Evolutionary conservation across 1,284 basidiomycete species (phyloP).

Genomic region (Puccinia triticina): DNA sequence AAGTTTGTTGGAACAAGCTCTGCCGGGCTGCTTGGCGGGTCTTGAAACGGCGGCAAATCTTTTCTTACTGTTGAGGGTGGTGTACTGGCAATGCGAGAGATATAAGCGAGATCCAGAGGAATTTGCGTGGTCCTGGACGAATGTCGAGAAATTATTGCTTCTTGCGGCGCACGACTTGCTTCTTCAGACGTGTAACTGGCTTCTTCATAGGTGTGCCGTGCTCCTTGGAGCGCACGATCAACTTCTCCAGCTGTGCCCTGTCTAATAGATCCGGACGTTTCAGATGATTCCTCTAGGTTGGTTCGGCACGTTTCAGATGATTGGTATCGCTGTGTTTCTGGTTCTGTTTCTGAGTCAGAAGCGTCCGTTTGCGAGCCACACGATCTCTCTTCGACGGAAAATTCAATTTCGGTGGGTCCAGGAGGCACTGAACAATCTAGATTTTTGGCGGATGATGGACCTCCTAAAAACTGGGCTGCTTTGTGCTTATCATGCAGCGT

Average conservation of each 20-base stretch:
- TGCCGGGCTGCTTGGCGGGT: neutral
- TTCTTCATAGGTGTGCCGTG: neutral
- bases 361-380: neutral
- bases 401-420: neutral
- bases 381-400: neutral
- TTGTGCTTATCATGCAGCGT: neutral
- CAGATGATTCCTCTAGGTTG: neutral
- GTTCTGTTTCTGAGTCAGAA: neutral
- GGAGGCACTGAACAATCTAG: neutral
- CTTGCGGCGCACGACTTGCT: neutral
- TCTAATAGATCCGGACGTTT: neutral
- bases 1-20: neutral
- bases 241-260: neutral
- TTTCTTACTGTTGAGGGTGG: neutral
- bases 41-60: neutral
- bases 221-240: neutral
- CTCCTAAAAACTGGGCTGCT: constrained; percentile 18
- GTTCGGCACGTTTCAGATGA: neutral
- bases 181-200: neutral
- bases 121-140: neutral
- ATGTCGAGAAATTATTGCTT: neutral
- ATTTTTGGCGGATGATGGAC: neutral
- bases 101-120: neutral
- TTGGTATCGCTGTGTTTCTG: neutral
- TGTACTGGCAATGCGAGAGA: neutral